phyloP scores from a whole-genome alignment of 257 asterid genomes.

The Euphrasia confusa region DNA sequence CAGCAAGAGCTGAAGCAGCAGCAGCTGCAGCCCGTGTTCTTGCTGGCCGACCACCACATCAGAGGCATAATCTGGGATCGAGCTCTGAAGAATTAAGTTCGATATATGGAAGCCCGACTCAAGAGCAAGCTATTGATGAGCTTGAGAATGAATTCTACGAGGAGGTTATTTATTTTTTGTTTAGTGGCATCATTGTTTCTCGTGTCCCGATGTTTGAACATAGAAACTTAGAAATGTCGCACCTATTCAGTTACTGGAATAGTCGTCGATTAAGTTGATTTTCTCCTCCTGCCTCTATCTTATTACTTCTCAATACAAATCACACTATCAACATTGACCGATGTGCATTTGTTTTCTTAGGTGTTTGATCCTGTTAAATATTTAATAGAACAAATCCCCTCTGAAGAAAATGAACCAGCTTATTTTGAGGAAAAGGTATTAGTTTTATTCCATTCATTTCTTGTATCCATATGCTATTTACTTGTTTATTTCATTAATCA shows the following conservation, averaged over 20 bases:
- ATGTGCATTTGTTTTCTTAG: conserved; percentile 37
- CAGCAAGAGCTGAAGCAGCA: conserved; percentile 98
- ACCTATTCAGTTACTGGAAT: not conserved
- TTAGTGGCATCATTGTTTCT: conserved; percentile 22
- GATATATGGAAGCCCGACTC: conserved; percentile 62
- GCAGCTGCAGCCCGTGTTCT: conserved; percentile 94
- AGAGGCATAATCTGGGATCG: conserved; percentile 65
- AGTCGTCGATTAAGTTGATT: conserved; percentile 4
- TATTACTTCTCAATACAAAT: conserved; percentile 18
- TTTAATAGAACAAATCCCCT: conserved; percentile 61
- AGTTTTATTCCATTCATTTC: conserved; percentile 12
- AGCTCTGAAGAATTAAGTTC: conserved; percentile 84
- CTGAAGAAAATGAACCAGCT: conserved; percentile 61
- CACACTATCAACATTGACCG: conserved; percentile 29
- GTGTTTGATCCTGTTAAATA: conserved; percentile 87
- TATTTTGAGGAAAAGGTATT: conserved; percentile 88
- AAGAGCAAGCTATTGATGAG: conserved; percentile 53
- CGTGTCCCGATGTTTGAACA: conserved; percentile 19
- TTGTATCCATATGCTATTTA: conserved; percentile 8
- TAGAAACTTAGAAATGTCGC: not conserved
- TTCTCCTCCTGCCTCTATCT: conserved; percentile 7
- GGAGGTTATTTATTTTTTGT: conserved; percentile 59
- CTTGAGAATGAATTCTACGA: conserved; percentile 79
- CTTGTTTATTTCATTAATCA: not conserved
- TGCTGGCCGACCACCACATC: conserved; percentile 92